Percentiles rank a stretch among this genome's conserved stretches.
Conservation (phyloP, 495 filamentous ascomycete genomes). For the Rhypophila decipiens region DNA sequence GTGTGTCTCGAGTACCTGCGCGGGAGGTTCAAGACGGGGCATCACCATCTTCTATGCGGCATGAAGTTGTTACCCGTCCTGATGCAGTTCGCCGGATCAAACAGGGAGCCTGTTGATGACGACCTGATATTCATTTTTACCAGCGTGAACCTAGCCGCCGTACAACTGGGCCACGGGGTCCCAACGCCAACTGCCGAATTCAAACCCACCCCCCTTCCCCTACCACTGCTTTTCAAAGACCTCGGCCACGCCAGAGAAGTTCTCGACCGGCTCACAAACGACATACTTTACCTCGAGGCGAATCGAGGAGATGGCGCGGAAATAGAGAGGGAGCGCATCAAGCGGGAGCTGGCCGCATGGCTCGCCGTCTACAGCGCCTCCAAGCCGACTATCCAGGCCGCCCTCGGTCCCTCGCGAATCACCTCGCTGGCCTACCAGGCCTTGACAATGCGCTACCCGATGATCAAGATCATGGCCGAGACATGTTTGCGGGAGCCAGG, state of each 20-base stretch:
- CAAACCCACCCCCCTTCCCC: neutral
- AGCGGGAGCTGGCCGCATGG: neutral
- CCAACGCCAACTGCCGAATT: neutral
- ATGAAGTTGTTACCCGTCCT: neutral
- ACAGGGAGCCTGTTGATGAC: neutral
- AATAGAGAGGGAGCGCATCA: neutral
- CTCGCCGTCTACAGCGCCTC: neutral
- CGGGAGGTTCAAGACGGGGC: neutral
- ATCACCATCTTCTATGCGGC: neutral
- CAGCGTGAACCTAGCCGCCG: neutral
- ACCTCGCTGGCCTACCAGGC: neutral
- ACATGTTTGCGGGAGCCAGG: slow-evolving; percentile 25
- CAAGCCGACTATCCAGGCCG: no score
- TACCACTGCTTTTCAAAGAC: neutral
- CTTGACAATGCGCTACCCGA: slow-evolving; percentile 26
- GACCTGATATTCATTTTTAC: neutral
- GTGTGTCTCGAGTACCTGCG: slow-evolving; percentile 1
- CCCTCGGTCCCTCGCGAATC: neutral
- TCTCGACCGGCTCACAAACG: neutral
- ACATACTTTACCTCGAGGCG: neutral
- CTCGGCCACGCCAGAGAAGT: neutral
- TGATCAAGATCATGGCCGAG: slow-evolving; percentile 41
- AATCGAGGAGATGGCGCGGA: neutral
- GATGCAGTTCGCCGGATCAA: neutral
- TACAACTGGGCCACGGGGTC: neutral